phyloP scores from a whole-genome alignment of 306 rosid genomes.

The Glycyrrhiza uralensis region DNA sequence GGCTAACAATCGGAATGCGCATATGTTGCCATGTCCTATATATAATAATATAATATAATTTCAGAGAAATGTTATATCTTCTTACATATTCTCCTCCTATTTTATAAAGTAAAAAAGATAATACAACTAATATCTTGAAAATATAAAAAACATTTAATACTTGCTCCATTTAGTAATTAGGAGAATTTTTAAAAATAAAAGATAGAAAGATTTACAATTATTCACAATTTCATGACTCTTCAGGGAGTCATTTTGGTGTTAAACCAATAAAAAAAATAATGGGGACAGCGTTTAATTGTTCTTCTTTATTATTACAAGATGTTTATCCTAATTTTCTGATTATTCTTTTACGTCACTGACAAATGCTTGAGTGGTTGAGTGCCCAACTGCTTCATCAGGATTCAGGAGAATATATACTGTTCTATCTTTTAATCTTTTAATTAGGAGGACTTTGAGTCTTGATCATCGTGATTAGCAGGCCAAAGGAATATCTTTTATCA shows the following conservation, averaged over 20 bases:
- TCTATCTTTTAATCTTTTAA: background rate
- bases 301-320: background rate
- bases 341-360: background rate
- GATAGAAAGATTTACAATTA: too few relatives aligned
- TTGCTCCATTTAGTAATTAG: too few relatives aligned
- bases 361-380: background rate
- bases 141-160: too few relatives aligned
- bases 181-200: too few relatives aligned
- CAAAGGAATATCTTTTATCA: background rate
- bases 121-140: too few relatives aligned
- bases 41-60: too few relatives aligned
- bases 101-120: too few relatives aligned
- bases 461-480: background rate
- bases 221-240: background rate
- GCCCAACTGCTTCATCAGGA: background rate
- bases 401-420: background rate
- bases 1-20: too few relatives aligned
- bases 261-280: background rate
- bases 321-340: background rate
- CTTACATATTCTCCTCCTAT: too few relatives aligned
- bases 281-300: background rate
- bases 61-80: too few relatives aligned
- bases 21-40: background rate
- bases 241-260: background rate
- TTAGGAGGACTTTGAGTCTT: background rate